Evolutionary conservation across 83 land plant species (phyloP), one percentile per base, ranked within the genome.

Genomic region (Isoetes engelmannii): DNA sequence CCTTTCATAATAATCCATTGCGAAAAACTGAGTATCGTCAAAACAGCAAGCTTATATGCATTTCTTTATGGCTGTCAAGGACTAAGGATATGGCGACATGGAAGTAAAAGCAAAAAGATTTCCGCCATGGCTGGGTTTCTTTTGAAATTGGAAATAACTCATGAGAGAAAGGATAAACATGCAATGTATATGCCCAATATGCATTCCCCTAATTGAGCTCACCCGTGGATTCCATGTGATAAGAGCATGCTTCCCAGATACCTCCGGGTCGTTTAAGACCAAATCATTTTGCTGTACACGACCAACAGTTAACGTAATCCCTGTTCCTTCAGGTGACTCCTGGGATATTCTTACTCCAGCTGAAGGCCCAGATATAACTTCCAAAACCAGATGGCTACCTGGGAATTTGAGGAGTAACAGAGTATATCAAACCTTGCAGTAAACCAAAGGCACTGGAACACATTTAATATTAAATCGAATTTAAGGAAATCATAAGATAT

Each of bases 171-270:
- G 37, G 37, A 28, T 28, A 28, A 28, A 28, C 37, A 28, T 28
- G 37, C 37, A 28, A 28, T 28, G 37, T 28, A 28, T 28, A 28
- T 28, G 37, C 37, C 37, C 37, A 28, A 28, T 28, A 28, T 28
- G 37, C 37, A 28, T 2, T 28, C 37, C 37, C 2, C 37, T 28
- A 28, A 28, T 28, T 28, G 37, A 68, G 48, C 65, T 75, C 76
- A 95, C 99, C 85, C 84, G 72, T 9, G 72, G 46, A 65, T 92
- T 95, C 99, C 97, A 95, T 47, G 77, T 87, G 70, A 95, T 87
- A 69, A 67, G 5, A 4, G 91, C 99, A 84, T 95, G 99, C 75
- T 87, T 95, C 58, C 99, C 99, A 17, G 99, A 95, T 68, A 95
- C 99, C 75, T 95, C 99, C n/a, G 92, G 70, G 63, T 95, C 97